Percentiles rank a stretch among this genome's conserved stretches.
Evolutionary conservation across 495 filamentous ascomycete species (phyloP).

Genomic region (Evernia prunastri): DNA sequence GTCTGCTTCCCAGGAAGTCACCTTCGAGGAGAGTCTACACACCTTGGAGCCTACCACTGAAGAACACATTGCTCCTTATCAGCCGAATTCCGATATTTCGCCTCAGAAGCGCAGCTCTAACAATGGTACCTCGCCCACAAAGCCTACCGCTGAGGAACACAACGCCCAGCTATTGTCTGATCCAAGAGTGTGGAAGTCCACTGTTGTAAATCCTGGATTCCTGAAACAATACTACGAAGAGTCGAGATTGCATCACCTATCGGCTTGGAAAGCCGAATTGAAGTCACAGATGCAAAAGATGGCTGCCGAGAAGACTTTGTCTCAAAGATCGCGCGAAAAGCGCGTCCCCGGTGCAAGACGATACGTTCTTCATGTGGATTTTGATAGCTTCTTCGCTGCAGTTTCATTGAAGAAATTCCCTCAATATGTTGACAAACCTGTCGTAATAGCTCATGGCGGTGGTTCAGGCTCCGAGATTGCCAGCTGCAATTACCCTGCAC

Average conservation of each 20-base stretch:
- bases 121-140: constrained; percentile 26
- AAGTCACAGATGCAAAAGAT: constrained; percentile 79
- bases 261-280: constrained; percentile 89
- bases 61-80: neutral
- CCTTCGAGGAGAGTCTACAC: neutral
- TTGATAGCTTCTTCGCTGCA: constrained; percentile 95
- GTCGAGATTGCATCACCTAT: constrained; percentile 88
- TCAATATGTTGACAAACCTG: constrained; percentile 71
- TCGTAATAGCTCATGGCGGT: constrained; percentile 79
- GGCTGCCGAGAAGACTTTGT: constrained; percentile 58
- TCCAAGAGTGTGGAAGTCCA: constrained; percentile 74
- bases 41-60: neutral
- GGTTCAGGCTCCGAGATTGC: constrained; percentile 90
- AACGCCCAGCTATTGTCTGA: constrained; percentile 76
- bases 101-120: constrained; percentile 11
- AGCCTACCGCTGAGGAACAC: constrained; percentile 81
- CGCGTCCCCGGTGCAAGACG: constrained; percentile 54
- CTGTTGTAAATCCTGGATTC: constrained; percentile 84
- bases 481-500: constrained; percentile 91
- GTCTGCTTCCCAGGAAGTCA: neutral
- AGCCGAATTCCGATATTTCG: neutral
- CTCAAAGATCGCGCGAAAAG: constrained; percentile 45
- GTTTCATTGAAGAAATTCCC: constrained; percentile 76
- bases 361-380: constrained; percentile 93
- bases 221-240: constrained; percentile 90